These are phyloP conservation scores for Pseudogymnoascus sp. DNA, from an alignment of 2,329 filamentous ascomycete species.

Conservation along the genomic window DNA sequence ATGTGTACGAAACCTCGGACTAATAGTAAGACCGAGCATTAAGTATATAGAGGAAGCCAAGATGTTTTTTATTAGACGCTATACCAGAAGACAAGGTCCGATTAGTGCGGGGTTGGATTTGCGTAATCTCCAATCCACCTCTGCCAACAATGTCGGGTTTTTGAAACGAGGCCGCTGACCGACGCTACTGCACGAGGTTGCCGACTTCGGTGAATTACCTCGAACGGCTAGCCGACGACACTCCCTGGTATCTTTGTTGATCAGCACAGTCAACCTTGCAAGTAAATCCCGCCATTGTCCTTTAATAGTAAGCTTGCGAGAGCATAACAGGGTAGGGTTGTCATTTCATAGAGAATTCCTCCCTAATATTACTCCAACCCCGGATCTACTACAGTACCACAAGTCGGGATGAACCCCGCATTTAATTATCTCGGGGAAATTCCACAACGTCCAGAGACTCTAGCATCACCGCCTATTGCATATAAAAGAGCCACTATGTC, in stretches of 20 bases:
- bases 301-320: not conserved
- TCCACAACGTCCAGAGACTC: not conserved
- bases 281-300: not conserved
- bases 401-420: not conserved
- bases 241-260: not conserved
- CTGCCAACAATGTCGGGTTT: not conserved
- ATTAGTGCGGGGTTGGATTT: not conserved
- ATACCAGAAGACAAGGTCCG: not conserved
- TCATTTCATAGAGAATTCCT: not conserved
- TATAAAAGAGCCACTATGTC: not conserved
- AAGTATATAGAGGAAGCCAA: not conserved
- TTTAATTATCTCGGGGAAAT: conserved; percentile 2
- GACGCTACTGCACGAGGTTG: not conserved
- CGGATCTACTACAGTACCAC: not conserved
- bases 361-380: not conserved
- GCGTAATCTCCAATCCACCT: not conserved
- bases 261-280: not conserved
- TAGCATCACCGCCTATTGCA: not conserved
- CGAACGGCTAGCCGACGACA: not conserved
- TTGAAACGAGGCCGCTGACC: not conserved
- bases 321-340: not conserved
- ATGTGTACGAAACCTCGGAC: not conserved
- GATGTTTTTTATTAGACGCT: not conserved
- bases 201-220: not conserved
- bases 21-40: not conserved